Conservation (phyloP, 2,329 filamentous ascomycete species). For the Sporothrix protearum region DNA sequence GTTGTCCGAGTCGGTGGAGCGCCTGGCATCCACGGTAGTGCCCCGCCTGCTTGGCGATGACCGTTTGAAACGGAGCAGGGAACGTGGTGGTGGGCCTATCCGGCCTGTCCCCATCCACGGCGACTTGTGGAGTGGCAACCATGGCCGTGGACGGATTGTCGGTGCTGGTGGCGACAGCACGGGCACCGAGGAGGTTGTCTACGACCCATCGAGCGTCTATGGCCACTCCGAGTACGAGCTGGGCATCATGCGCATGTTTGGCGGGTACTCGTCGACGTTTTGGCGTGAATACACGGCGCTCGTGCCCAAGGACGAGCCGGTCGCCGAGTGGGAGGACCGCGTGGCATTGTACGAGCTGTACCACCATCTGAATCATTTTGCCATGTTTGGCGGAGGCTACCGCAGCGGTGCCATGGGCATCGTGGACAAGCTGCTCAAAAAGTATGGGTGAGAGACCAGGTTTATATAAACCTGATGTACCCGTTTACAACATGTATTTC, state of each 20-base stretch:
- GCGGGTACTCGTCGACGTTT: constrained; percentile 71
- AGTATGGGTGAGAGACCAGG: constrained; percentile 56
- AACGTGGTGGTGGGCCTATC: constrained; percentile 46
- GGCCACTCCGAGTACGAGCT: constrained; percentile 87
- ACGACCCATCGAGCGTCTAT: constrained; percentile 76
- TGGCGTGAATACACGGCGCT: constrained; percentile 72
- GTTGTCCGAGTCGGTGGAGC: constrained; percentile 61
- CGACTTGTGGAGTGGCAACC: constrained; percentile 91
- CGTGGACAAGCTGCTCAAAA: constrained; percentile 68
- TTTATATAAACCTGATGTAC: too few relatives aligned
- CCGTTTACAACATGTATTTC: neutral
- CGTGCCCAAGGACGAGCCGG: constrained; percentile 75
- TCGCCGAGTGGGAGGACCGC: constrained; percentile 79
- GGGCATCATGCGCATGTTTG: constrained; percentile 96
- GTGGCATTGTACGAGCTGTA: constrained; percentile 82
- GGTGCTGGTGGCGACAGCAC: constrained; percentile 39
- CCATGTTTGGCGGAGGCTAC: constrained; percentile 80
- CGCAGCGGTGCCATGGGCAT: constrained; percentile 71
- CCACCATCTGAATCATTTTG: constrained; percentile 85
- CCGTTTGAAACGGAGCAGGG: constrained; percentile 44
- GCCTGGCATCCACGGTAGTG: constrained; percentile 62
- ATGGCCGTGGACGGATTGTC: constrained; percentile 61
- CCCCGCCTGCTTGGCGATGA: constrained; percentile 69
- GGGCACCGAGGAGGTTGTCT: constrained; percentile 67
- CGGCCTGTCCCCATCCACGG: constrained; percentile 83